Percentiles rank a stretch among this genome's conserved stretches.
Evolutionary conservation across 768 basidiomycete genomes (phyloP).

Genomic region (Tylopilus intermedius): DNA sequence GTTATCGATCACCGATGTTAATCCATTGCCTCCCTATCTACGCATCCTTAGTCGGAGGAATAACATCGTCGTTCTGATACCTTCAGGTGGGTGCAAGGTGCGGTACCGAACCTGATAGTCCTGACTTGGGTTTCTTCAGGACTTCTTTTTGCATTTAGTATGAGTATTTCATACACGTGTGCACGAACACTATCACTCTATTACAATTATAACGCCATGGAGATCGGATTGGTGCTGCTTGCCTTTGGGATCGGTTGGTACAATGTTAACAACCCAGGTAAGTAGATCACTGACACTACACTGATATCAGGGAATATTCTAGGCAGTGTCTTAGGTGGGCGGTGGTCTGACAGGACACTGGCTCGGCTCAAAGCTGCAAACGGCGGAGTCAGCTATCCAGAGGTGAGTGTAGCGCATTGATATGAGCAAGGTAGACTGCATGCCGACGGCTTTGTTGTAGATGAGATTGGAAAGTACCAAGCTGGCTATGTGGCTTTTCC

Average conservation of each 20-base stretch:
- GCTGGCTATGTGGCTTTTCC: constrained; percentile 45
- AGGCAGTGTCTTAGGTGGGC: constrained; percentile 56
- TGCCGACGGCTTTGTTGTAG: constrained; percentile 29
- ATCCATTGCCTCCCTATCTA: constrained; percentile 61
- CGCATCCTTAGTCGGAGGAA: constrained; percentile 56
- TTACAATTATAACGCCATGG: constrained; percentile 67
- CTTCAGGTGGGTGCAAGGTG: constrained; percentile 25
- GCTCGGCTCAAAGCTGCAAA: constrained; percentile 41
- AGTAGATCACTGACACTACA: background rate
- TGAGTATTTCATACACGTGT: constrained; percentile 70
- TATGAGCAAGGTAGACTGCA: background rate
- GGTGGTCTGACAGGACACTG: constrained; percentile 54
- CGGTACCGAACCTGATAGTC: background rate
- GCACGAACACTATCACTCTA: constrained; percentile 61
- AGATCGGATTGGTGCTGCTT: constrained; percentile 74
- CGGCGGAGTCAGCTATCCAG: constrained; percentile 52
- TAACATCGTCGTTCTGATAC: constrained; percentile 56
- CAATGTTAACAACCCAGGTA: too few species aligned
- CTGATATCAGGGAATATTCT: constrained; percentile 37
- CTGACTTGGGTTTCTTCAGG: constrained; percentile 36
- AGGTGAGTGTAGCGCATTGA: constrained; percentile 41
- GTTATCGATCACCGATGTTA: constrained; percentile 64
- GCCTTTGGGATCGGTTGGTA: constrained; percentile 62
- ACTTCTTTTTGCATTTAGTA: constrained; percentile 65
- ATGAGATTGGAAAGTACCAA: constrained; percentile 72